A percentile compares a stretch with the other conserved stretches of the same genome.
Evolutionary conservation across 2,329 filamentous ascomycete species (phyloP).

Genomic region (Pyrenochaeta sp.): DNA sequence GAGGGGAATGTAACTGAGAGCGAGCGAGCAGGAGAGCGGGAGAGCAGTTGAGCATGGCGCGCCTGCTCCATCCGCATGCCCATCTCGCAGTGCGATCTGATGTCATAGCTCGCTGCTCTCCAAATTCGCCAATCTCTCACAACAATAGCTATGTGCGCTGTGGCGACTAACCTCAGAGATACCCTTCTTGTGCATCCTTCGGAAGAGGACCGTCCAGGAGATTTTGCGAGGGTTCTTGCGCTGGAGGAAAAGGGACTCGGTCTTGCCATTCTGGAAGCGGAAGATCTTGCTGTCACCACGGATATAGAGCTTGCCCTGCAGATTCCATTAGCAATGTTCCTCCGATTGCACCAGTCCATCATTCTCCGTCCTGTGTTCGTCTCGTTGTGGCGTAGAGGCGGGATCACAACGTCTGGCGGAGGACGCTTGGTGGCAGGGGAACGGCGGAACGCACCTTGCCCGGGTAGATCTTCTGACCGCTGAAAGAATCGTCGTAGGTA

Average conservation of each 20-base stretch:
- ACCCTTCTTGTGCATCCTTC: conserved; percentile 99
- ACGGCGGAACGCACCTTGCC: conserved; percentile 70
- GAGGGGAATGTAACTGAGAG: background rate
- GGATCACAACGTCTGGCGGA: conserved; percentile 35
- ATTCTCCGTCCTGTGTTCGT: conserved; percentile 23
- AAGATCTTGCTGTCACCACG: conserved; percentile 99
- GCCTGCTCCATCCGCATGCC: background rate
- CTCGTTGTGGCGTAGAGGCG: conserved; percentile 23
- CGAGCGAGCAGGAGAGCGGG: background rate
- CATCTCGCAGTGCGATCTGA: conserved; percentile 17
- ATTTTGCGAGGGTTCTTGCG: conserved; percentile 99
- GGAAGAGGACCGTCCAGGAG: conserved; percentile 97
- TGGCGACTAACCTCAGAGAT: conserved; percentile 88
- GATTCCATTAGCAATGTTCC: conserved; percentile 40
- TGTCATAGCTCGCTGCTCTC: conserved; percentile 30
- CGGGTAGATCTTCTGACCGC: conserved; percentile 80
- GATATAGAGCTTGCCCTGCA: conserved; percentile 98
- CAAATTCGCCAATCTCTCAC: conserved; percentile 5
- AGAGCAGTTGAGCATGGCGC: background rate
- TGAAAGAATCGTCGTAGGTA: conserved; percentile 82
- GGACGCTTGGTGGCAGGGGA: conserved; percentile 12
- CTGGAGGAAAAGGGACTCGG: conserved; percentile 99
- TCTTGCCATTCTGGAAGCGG: conserved; percentile 99
- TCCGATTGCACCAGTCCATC: conserved; percentile 12
- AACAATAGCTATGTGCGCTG: conserved; percentile 8